Conservation (phyloP, 768 basidiomycete genomes). For the Boletus reticuloceps region DNA sequence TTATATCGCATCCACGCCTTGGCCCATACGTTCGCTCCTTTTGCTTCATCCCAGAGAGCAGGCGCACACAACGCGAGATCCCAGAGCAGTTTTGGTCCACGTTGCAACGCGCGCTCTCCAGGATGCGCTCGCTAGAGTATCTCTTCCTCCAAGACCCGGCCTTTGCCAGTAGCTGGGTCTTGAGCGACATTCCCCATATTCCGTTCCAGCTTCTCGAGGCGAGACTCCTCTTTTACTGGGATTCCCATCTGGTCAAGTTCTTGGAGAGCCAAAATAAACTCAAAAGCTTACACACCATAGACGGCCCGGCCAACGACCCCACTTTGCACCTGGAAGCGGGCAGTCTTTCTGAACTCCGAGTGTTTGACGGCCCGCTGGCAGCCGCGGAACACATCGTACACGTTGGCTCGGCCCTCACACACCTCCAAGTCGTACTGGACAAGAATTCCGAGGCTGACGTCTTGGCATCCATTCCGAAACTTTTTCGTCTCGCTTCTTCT, state of each 20-base stretch:
- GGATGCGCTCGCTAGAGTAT: conserved; percentile 43
- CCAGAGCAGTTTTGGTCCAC: conserved; percentile 42
- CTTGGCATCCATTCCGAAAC: conserved; percentile 32
- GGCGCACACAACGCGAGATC: conserved; percentile 23
- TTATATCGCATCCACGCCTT: conserved; percentile 35
- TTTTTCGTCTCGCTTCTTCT: conserved; percentile 27
- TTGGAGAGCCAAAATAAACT: conserved; percentile 46
- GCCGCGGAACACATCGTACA: conserved; percentile 40
- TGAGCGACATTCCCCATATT: conserved; percentile 37
- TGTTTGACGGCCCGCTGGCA: conserved; percentile 45
- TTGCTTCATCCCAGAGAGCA: conserved; percentile 37
- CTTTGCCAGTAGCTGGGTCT: conserved; percentile 43
- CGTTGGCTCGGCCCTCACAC: conserved; percentile 37
- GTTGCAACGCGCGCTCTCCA: conserved; percentile 41
- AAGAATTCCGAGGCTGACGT: conserved; percentile 32
- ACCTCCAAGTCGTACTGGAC: conserved; percentile 46
- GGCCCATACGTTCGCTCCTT: conserved; percentile 44
- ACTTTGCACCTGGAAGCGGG: conserved; percentile 26
- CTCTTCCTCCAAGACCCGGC: conserved; percentile 43
- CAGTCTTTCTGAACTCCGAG: conserved; percentile 40
- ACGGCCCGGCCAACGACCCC: conserved; percentile 25
- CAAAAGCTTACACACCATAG: conserved; percentile 33
- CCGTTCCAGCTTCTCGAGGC: conserved; percentile 50
- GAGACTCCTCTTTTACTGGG: conserved; percentile 50
- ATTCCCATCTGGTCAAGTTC: conserved; percentile 44